Conservation (phyloP, 352 stramenopile species). For the Blastocystis sp. region DNA sequence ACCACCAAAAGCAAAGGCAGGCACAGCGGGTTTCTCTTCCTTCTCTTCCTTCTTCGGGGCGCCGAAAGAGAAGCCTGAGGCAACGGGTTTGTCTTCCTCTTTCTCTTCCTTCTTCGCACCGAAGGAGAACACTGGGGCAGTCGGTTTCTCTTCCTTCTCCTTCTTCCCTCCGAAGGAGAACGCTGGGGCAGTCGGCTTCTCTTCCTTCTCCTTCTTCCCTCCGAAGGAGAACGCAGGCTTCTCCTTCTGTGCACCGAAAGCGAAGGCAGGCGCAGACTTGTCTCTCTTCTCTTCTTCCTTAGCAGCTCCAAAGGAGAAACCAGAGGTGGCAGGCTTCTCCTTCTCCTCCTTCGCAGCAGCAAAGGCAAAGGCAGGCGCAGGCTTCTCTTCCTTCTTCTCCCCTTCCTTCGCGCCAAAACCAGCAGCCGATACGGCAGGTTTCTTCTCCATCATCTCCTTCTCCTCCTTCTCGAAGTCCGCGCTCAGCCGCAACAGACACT, state of each 20-base stretch:
- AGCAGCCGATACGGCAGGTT: background rate
- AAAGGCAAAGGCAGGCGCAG: background rate
- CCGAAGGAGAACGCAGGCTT: conserved; percentile 48
- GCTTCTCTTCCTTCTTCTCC: conserved; percentile 9
- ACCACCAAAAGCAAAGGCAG: conserved; percentile 1
- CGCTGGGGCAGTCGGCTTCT: background rate
- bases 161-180: background rate
- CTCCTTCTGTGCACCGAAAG: background rate
- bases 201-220: background rate
- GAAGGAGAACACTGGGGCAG: background rate
- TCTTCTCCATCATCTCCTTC: background rate
- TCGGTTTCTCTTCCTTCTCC: background rate
- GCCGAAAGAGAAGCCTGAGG: background rate
- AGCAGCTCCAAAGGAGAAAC: background rate
- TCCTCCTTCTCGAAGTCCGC: background rate
- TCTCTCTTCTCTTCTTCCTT: background rate
- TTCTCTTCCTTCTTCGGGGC: background rate
- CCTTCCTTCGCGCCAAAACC: background rate
- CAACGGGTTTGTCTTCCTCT: background rate
- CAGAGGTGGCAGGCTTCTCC: background rate
- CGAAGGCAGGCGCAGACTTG: background rate
- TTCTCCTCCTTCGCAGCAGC: background rate
- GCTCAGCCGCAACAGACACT: background rate
- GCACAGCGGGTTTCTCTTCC: background rate
- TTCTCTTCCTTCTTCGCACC: background rate